These are phyloP conservation scores for Circinella umbellata DNA, from an alignment of 371 early-diverging fungal genomes.

Conservation along the genomic window DNA sequence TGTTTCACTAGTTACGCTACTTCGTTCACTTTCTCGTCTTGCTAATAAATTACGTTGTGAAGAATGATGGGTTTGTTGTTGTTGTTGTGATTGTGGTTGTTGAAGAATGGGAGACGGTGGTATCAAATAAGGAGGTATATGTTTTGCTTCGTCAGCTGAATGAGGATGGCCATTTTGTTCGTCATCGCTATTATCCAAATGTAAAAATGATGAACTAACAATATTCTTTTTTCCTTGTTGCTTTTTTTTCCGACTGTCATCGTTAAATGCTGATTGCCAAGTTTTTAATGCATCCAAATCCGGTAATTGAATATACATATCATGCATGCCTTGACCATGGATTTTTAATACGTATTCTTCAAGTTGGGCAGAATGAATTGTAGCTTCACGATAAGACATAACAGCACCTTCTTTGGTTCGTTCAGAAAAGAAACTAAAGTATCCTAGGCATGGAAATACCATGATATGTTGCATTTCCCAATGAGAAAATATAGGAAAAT, in stretches of 20 bases:
- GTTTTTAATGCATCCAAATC: conserved; percentile 48
- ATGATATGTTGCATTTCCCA: conserved; percentile 67
- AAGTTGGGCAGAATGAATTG: conserved; percentile 46
- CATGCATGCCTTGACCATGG: conserved; percentile 52
- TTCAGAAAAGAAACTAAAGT: conserved; percentile 61
- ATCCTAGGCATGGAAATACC: conserved; percentile 58
- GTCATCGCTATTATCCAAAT: not conserved
- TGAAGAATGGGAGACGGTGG: not conserved
- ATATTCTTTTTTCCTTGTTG: not conserved
- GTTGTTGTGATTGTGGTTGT: not conserved
- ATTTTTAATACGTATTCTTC: conserved; percentile 59
- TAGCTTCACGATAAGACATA: conserved; percentile 51
- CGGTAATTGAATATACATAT: conserved; percentile 58
- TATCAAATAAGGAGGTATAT: not conserved
- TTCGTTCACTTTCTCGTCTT: conserved; percentile 15
- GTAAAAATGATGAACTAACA: conserved; percentile 3
- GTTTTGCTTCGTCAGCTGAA: not conserved
- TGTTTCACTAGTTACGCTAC: conserved; percentile 14
- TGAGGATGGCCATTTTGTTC: not conserved
- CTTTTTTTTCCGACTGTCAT: not conserved
- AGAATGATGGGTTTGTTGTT: conserved; percentile 4
- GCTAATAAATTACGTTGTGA: conserved; percentile 11
- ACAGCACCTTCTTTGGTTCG: conserved; percentile 49
- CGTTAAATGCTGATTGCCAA: conserved; percentile 51
- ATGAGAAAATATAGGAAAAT: conserved; percentile 55